phyloP scores from a whole-genome alignment of 140 eudicot genomes.

The Erigeron philadelphicus region DNA sequence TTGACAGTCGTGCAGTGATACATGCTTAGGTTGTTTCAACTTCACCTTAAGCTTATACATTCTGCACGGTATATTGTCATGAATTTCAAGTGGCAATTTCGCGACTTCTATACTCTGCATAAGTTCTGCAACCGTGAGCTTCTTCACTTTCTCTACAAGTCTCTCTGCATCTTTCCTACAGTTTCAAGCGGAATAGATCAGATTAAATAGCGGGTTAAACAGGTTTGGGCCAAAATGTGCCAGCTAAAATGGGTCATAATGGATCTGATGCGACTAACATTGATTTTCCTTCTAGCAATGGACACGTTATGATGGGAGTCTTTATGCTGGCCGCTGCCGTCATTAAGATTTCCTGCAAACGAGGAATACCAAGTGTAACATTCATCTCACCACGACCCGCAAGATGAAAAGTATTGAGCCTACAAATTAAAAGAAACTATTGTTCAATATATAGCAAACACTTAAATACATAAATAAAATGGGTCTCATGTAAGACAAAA shows the following conservation, averaged over 20 bases:
- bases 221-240: not conserved
- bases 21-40: constrained; percentile 53
- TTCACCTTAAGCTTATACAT: constrained; percentile 59
- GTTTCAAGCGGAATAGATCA: not conserved
- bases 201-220: not conserved
- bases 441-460: constrained; percentile 15
- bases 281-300: constrained; percentile 46
- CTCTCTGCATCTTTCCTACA: constrained; percentile 64
- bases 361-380: constrained; percentile 97
- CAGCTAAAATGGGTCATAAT: not conserved
- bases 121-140: constrained; percentile 67
- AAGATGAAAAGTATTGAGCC: constrained; percentile 97
- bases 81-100: constrained; percentile 40
- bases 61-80: constrained; percentile 35
- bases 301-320: constrained; percentile 92
- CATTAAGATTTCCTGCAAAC: constrained; percentile 93
- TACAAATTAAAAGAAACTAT: constrained; percentile 25
- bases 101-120: constrained; percentile 68
- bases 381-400: constrained; percentile 99
- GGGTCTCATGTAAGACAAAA: not conserved
- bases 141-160: constrained; percentile 59
- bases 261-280: constrained; percentile 43
- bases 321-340: constrained; percentile 70
- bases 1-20: constrained; percentile 45
- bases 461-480: not conserved